phyloP scores from a whole-genome alignment of 371 early-diverging fungal genomes.

The Coemansia sp. region DNA sequence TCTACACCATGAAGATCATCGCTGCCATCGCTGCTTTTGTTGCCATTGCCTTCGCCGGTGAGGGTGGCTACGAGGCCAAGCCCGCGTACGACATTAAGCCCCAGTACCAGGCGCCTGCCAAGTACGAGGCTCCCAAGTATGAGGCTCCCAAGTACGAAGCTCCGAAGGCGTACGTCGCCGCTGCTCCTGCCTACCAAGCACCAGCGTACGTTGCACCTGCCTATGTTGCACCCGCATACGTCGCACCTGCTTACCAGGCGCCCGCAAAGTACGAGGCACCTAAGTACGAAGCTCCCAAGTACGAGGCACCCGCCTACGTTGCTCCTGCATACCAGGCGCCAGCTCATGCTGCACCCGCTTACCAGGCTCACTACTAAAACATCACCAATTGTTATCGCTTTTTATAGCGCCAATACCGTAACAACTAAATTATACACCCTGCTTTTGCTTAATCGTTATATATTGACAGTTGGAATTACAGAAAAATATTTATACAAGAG shows the following conservation, averaged over 20 bases:
- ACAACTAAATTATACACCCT: neutral
- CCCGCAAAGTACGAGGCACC: neutral
- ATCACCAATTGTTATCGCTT: too few relatives aligned
- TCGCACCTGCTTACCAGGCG: slow-evolving; percentile 13
- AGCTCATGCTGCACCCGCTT: slow-evolving; percentile 2
- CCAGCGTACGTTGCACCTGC: slow-evolving; percentile 9
- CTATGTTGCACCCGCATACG: slow-evolving; percentile 4
- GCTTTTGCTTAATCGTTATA: neutral
- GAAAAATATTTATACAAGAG: neutral
- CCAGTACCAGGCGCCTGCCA: slow-evolving; percentile 22
- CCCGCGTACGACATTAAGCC: slow-evolving; percentile 10
- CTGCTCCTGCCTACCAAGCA: slow-evolving; percentile 12
- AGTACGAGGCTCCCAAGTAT: slow-evolving; percentile 17
- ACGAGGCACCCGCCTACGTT: slow-evolving; percentile 1
- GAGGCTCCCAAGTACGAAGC: slow-evolving; percentile 16
- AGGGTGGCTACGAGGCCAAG: slow-evolving; percentile 25
- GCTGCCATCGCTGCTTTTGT: slow-evolving; percentile 30
- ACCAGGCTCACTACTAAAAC: slow-evolving; percentile 20
- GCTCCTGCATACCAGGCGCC: neutral
- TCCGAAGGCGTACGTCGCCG: slow-evolving; percentile 8
- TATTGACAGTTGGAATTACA: slow-evolving; percentile 4
- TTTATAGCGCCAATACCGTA: neutral
- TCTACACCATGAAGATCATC: slow-evolving; percentile 27
- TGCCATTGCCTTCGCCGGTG: slow-evolving; percentile 31
- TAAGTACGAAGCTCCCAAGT: neutral